A percentile compares a stretch with the other conserved stretches of the same genome.
These are phyloP conservation scores for Metarhizium anisopliae DNA, from an alignment of 2,329 filamentous ascomycete genomes.

Conservation along the genomic window DNA sequence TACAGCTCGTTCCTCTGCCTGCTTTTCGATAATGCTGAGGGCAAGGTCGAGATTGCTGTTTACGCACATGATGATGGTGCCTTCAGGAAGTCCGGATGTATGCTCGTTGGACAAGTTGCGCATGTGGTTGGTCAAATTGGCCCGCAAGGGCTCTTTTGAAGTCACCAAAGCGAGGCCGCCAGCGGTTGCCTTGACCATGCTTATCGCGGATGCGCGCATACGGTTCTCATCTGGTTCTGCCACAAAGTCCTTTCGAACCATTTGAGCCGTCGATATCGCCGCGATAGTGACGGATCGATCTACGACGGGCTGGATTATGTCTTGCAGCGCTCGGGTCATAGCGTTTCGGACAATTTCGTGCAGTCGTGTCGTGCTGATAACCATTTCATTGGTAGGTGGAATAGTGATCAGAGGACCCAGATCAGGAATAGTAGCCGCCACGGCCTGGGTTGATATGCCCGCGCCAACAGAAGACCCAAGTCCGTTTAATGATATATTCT, in stretches of 20 bases:
- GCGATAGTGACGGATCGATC: constrained; percentile 97
- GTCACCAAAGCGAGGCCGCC: constrained; percentile 94
- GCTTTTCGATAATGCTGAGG: constrained; percentile 89
- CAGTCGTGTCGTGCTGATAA: constrained; percentile 59
- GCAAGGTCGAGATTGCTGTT: constrained; percentile 95
- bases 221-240: constrained; percentile 86
- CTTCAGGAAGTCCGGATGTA: constrained; percentile 79
- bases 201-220: constrained; percentile 77
- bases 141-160: constrained; percentile 90
- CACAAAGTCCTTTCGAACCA: constrained; percentile 93
- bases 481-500: constrained; percentile 70
- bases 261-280: constrained; percentile 89
- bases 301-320: constrained; percentile 96
- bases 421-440: constrained; percentile 76
- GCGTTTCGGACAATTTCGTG: constrained; percentile 76
- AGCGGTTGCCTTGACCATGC: constrained; percentile 89
- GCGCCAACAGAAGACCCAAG: constrained; percentile 59
- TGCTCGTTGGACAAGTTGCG: constrained; percentile 60
- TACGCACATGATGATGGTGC: constrained; percentile 95
- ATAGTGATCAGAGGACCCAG: constrained; percentile 71
- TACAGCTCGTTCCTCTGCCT: constrained; percentile 85
- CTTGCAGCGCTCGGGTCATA: constrained; percentile 80
- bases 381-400: constrained; percentile 71
- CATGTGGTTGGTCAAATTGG: constrained; percentile 97
- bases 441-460: constrained; percentile 67